A percentile compares a stretch with the other conserved stretches of the same genome.
Conservation (phyloP, 192 early-diverging fungal species). For the Coemansia sp. region DNA sequence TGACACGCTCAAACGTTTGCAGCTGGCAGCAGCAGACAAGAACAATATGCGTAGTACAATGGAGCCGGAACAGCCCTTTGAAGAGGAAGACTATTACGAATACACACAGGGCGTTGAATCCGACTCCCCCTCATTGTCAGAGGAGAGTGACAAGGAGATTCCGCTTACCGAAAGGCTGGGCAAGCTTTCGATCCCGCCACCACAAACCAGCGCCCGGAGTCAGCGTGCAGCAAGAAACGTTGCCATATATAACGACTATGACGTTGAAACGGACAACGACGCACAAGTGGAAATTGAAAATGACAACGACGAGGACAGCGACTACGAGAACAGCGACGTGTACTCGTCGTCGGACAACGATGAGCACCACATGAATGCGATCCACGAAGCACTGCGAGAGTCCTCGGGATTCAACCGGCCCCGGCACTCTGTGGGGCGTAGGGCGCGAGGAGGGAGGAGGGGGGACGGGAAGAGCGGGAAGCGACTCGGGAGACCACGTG, state of each 20-base stretch:
- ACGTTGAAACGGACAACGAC: neutral
- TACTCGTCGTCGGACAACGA: constrained; percentile 14
- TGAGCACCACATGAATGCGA: constrained; percentile 25
- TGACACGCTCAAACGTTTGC: constrained; percentile 23
- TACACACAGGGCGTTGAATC: neutral
- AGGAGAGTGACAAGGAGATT: neutral
- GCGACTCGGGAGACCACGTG: neutral
- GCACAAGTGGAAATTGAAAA: neutral
- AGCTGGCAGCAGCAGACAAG: neutral
- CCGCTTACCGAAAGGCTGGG: neutral
- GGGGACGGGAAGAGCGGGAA: neutral
- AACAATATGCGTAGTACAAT: neutral
- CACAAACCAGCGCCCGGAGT: neutral
- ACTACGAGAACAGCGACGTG: constrained; percentile 23
- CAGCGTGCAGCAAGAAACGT: neutral
- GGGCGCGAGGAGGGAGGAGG: neutral
- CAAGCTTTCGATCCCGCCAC: neutral
- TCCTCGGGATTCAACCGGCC: constrained; percentile 14
- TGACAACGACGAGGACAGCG: constrained; percentile 45
- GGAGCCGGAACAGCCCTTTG: constrained; percentile 4
- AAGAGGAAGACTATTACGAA: neutral
- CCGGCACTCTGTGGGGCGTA: neutral
- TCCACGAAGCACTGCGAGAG: constrained; percentile 19
- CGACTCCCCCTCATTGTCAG: neutral
- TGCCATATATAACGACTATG: neutral